Conservation (phyloP, 2,329 filamentous ascomycete species). For the Microdochium paspali region DNA sequence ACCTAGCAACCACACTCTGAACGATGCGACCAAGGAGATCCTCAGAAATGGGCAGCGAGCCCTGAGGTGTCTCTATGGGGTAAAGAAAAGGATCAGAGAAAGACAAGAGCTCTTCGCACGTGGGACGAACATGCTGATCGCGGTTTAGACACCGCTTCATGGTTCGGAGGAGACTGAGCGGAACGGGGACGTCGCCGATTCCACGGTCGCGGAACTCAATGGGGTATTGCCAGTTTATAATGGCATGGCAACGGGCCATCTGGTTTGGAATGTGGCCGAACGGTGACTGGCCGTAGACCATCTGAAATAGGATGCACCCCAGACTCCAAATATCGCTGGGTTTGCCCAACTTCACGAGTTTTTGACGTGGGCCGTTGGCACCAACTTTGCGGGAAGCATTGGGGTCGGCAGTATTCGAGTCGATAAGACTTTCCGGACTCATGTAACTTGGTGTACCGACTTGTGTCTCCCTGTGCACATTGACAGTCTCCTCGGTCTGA, state of each 20-base stretch:
- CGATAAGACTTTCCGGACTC: conserved; percentile 89
- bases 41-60: conserved; percentile 50
- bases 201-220: conserved; percentile 66
- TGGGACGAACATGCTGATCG: conserved; percentile 53
- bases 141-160: conserved; percentile 54
- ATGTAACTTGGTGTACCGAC: conserved; percentile 98
- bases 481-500: conserved; percentile 89
- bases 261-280: conserved; percentile 88
- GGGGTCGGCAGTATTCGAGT: conserved; percentile 54
- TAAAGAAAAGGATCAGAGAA: conserved; percentile 54
- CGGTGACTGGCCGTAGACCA: conserved; percentile 94
- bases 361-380: conserved; percentile 37
- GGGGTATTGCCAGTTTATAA: conserved; percentile 66
- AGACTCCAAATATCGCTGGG: conserved; percentile 94
- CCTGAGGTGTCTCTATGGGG: conserved; percentile 45
- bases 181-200: conserved; percentile 54
- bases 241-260: conserved; percentile 78
- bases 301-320: conserved; percentile 94
- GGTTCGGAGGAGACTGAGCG: conserved; percentile 48
- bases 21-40: conserved; percentile 53
- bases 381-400: conserved; percentile 23
- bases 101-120: conserved; percentile 51
- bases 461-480: conserved; percentile 91
- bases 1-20: conserved; percentile 51
- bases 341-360: conserved; percentile 92